Evolutionary conservation across 306 rosid species (phyloP).

Genomic region (Cicer arietinum): DNA sequence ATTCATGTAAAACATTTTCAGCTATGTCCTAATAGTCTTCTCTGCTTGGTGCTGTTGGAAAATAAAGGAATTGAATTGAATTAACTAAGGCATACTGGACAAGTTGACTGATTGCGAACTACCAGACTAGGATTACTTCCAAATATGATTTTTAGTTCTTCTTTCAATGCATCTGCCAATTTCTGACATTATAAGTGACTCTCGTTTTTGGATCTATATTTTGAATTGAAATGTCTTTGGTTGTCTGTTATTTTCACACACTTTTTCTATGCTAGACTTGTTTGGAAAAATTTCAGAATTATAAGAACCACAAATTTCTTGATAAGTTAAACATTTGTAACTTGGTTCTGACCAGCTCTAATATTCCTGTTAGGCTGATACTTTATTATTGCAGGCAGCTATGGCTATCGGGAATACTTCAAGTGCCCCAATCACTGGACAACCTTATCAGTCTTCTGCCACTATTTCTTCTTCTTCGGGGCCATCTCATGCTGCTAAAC

Average conservation of each 20-base stretch:
- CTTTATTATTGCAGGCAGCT: slow-evolving; percentile 55
- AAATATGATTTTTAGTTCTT: slow-evolving; percentile 25
- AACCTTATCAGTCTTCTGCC: slow-evolving; percentile 54
- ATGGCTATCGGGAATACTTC: slow-evolving; percentile 58
- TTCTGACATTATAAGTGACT: not conserved
- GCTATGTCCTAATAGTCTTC: slow-evolving; percentile 16
- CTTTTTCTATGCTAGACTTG: slow-evolving; percentile 16
- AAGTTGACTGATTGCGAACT: slow-evolving; percentile 26
- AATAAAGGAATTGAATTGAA: slow-evolving; percentile 24
- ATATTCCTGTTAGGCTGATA: slow-evolving; percentile 9
- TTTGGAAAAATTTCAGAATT: slow-evolving; percentile 17
- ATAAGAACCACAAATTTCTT: not conserved
- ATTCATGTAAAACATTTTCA: slow-evolving; percentile 14
- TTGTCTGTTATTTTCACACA: not conserved
- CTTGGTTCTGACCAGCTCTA: slow-evolving; percentile 21
- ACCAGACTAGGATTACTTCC: slow-evolving; percentile 5
- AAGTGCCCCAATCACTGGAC: slow-evolving; percentile 57
- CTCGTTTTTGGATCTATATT: slow-evolving; percentile 3
- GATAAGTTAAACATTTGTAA: slow-evolving; percentile 32
- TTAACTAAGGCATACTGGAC: slow-evolving; percentile 18
- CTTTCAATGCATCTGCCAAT: slow-evolving; percentile 22
- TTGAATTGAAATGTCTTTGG: slow-evolving; percentile 16
- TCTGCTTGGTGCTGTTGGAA: slow-evolving; percentile 9
- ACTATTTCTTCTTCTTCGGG: slow-evolving; percentile 43
- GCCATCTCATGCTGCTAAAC: slow-evolving; percentile 51